These are phyloP conservation scores for Alternaria triticimaculans DNA, from an alignment of 2,329 filamentous ascomycete species.

Conservation along the genomic window DNA sequence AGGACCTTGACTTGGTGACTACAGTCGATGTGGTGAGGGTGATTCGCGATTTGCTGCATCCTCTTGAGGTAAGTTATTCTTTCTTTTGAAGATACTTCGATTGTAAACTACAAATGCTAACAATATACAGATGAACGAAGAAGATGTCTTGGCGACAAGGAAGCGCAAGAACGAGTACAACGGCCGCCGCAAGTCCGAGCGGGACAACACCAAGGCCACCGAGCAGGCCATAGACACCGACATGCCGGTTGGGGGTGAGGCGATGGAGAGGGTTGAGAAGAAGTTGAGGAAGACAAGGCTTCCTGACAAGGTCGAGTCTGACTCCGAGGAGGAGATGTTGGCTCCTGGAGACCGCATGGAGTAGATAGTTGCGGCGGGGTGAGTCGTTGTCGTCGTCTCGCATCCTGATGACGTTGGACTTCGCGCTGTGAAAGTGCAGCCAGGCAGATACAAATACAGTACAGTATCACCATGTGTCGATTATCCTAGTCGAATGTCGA, in stretches of 20 bases:
- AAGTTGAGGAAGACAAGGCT: neutral
- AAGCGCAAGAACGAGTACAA: neutral
- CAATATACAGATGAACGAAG: neutral
- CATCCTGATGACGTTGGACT: neutral
- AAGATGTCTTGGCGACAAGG: neutral
- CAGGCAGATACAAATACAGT: neutral
- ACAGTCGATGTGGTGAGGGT: neutral
- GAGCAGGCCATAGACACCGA: neutral
- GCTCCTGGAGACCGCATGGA: neutral
- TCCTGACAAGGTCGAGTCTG: neutral
- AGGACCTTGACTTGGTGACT: neutral
- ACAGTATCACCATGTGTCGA: neutral
- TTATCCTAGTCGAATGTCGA: slow-evolving; percentile 18
- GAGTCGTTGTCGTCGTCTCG: neutral
- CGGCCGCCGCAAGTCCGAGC: neutral
- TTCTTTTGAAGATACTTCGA: neutral
- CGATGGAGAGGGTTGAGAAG: neutral
- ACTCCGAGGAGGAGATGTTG: neutral
- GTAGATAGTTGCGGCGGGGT: neutral
- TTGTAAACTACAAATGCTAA: neutral
- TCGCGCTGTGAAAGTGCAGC: neutral
- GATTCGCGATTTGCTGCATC: neutral
- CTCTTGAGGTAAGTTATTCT: neutral
- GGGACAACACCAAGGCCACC: neutral
- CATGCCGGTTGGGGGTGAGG: neutral